Percentiles rank a stretch among this genome's conserved stretches.
These are phyloP conservation scores for Tolypocladium inflatum DNA, from an alignment of 2,329 filamentous ascomycete species.

Conservation along the genomic window DNA sequence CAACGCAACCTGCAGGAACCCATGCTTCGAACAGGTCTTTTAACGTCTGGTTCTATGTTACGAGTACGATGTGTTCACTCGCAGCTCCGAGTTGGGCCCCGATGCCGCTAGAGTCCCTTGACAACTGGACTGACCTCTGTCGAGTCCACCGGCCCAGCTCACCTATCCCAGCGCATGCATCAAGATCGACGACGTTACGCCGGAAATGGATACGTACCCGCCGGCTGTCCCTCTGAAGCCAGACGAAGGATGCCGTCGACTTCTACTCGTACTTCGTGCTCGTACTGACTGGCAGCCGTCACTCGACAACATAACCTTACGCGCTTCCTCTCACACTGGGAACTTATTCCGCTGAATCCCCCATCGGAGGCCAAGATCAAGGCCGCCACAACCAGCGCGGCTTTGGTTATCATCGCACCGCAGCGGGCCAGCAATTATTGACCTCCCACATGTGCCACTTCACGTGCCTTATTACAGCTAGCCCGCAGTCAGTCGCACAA, in stretches of 20 bases:
- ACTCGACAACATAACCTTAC: background rate
- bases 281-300: background rate
- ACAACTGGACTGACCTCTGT: background rate
- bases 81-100: background rate
- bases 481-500: too few relatives aligned
- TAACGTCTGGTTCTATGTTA: too few relatives aligned
- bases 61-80: too few relatives aligned
- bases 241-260: too few relatives aligned
- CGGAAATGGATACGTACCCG: background rate
- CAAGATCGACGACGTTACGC: background rate
- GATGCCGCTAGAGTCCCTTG: background rate
- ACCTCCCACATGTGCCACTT: too few relatives aligned
- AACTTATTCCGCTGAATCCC: too few relatives aligned
- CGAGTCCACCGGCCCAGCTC: background rate
- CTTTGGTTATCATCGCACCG: too few relatives aligned
- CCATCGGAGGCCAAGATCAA: background rate
- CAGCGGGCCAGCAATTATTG: too few relatives aligned
- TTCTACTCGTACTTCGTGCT: background rate
- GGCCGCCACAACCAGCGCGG: background rate
- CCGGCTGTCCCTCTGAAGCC: too few relatives aligned
- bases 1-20: too few relatives aligned
- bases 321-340: background rate
- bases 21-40: too few relatives aligned
- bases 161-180: background rate
- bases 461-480: too few relatives aligned